Base-by-base conservation (phyloP, 208 protist species). In the Leishmania amazonensis region DNA sequence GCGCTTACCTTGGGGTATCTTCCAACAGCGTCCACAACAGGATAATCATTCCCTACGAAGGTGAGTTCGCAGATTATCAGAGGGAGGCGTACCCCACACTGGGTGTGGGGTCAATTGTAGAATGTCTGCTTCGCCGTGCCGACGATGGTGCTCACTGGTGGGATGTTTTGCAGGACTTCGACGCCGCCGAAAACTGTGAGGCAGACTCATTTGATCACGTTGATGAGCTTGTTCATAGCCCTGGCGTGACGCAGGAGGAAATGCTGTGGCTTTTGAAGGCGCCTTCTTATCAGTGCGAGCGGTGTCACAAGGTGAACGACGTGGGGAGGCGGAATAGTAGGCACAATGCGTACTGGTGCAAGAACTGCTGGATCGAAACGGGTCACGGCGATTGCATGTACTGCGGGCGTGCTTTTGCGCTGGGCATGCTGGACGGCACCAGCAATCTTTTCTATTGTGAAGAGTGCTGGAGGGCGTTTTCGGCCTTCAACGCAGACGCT, bases 111-210 rank as follows among this genome's bases (percentile, higher is more conserved):
- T 88, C 83, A 71, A 58, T 94, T 49, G 77, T 96, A 49, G 88
- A 96, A 58, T 97, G 94, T 76, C 72, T 96, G 38, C 85, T 95
- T 35, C 83, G 85, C 40, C 82, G 89, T 68, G 89, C 87, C 45
- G 81, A 94, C 76, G 92, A 97, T 76, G 92, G 91, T 4, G 86
- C 92, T 51, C 94, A 96, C 81, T 97, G 94, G 94, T 97, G 94
- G 93, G 93, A 96, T 85, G 78, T 96, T 65, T 54, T 97, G 72
- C 87, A 87, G 53, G 83, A 85, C 42, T 88, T 86, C 0, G 83
- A 89, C 80, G 47, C 75, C 31, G 51, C 68, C 17, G 84, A 86
- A n/a, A 85, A 65, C 57, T 79, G 74, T 28, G 80, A 65, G 17
- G 79, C 85, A 6, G 62, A 85, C 72, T 78, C 87, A 2, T 92